A percentile compares a stretch with the other conserved stretches of the same genome.
Evolutionary conservation across 2,329 filamentous ascomycete genomes (phyloP).

Genomic region (Talaromyces sp.): DNA sequence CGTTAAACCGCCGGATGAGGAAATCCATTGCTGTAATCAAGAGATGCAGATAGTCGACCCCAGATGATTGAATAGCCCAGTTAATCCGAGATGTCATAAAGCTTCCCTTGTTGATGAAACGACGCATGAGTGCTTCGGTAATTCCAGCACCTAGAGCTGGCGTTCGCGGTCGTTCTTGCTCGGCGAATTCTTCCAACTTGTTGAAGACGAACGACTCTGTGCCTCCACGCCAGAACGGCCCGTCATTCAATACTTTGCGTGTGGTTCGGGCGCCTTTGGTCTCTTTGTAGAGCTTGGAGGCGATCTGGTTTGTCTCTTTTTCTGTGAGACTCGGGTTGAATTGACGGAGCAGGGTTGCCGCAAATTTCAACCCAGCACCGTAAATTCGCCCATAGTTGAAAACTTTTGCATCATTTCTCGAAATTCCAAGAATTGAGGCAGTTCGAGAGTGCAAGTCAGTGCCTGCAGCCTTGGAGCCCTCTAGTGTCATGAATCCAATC

Average conservation of each 20-base stretch:
- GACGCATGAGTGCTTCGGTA: constrained; percentile 86
- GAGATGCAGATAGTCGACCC: constrained; percentile 94
- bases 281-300: constrained; percentile 73
- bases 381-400: constrained; percentile 99
- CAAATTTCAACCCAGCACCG: constrained; percentile 93
- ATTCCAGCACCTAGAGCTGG: constrained; percentile 93
- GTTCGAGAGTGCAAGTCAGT: constrained; percentile 95
- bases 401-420: constrained; percentile 89
- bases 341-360: constrained; percentile 79
- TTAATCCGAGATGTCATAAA: constrained; percentile 97
- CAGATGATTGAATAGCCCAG: constrained; percentile 97
- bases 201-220: constrained; percentile 99
- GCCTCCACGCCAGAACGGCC: constrained; percentile 88
- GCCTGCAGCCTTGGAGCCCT: constrained; percentile 88
- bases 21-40: constrained; percentile 95
- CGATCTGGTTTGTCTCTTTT: constrained; percentile 67
- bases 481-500: constrained; percentile 97
- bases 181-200: constrained; percentile 93
- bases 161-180: constrained; percentile 84
- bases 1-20: constrained; percentile 75
- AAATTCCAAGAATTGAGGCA: constrained; percentile 86
- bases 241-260: constrained; percentile 64
- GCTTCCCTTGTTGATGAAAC: constrained; percentile 79
- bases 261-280: constrained; percentile 88
- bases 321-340: constrained; percentile 87